Conservation (phyloP, 176 grass and related monocot genomes). For the Saccharum spontaneum region DNA sequence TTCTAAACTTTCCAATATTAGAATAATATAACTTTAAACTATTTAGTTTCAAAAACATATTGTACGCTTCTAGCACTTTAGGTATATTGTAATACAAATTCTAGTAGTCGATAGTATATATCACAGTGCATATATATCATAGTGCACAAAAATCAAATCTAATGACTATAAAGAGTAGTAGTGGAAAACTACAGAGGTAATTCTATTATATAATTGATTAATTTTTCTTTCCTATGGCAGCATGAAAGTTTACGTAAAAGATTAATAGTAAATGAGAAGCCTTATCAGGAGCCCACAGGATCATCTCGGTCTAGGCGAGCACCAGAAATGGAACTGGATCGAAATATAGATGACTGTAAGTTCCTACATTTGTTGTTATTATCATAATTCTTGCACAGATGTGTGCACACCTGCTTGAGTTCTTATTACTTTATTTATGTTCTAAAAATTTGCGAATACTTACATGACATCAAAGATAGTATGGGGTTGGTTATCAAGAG, state of each 20-base stretch:
- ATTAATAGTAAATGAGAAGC: background rate
- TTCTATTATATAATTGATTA: background rate
- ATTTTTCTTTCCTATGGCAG: background rate
- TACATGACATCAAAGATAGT: background rate
- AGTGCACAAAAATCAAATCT: background rate
- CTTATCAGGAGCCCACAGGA: background rate
- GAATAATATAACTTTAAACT: background rate
- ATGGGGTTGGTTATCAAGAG: background rate
- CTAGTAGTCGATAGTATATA: background rate
- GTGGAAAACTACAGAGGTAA: too few species aligned
- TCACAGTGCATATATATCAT: background rate
- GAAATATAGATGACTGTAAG: background rate
- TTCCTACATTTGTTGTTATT: background rate
- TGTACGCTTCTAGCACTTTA: background rate
- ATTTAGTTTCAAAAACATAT: background rate
- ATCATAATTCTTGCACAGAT: background rate
- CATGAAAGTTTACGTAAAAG: conserved; percentile 6
- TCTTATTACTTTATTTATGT: background rate
- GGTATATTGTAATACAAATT: background rate
- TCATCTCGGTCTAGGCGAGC: background rate
- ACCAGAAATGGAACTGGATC: background rate
- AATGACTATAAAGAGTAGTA: background rate
- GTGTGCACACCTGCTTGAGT: too few species aligned
- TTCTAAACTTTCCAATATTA: background rate
- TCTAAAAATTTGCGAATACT: background rate